Evolutionary conservation across 768 basidiomycete species (phyloP).

Genomic region (Trametes cinnabarina): DNA sequence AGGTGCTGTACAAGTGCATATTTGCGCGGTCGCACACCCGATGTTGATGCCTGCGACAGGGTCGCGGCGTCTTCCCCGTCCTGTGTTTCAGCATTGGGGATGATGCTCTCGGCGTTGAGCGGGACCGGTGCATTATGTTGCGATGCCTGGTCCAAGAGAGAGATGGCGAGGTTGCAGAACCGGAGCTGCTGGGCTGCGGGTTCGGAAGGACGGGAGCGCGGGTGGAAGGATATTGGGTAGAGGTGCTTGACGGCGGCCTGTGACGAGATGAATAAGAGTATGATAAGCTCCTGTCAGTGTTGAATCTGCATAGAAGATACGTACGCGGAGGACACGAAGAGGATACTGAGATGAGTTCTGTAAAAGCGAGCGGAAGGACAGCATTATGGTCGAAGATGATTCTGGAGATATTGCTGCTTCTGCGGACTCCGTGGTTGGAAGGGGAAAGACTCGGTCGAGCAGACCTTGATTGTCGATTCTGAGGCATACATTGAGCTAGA

Average conservation of each 20-base stretch:
- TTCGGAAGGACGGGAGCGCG: slow-evolving; percentile 59
- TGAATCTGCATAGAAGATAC: slow-evolving; percentile 24
- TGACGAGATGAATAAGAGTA: neutral
- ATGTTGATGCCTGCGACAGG: slow-evolving; percentile 30
- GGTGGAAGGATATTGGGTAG: slow-evolving; percentile 63
- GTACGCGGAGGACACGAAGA: slow-evolving; percentile 54
- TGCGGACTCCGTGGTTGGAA: slow-evolving; percentile 41
- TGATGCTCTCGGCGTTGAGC: slow-evolving; percentile 45
- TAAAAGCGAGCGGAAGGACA: slow-evolving; percentile 58
- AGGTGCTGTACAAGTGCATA: slow-evolving; percentile 81
- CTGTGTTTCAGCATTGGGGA: slow-evolving; percentile 25
- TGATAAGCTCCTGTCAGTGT: slow-evolving; percentile 3
- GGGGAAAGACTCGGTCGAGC: slow-evolving; percentile 75
- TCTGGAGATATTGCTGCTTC: slow-evolving; percentile 41
- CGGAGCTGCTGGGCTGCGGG: slow-evolving; percentile 67
- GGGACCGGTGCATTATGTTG: slow-evolving; percentile 44
- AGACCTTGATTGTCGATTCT: slow-evolving; percentile 74
- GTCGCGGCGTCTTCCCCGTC: slow-evolving; percentile 29
- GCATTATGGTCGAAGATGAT: slow-evolving; percentile 21
- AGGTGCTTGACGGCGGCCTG: slow-evolving; percentile 67
- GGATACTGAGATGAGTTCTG: slow-evolving; percentile 51
- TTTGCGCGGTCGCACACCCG: slow-evolving; percentile 37
- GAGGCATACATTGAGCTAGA: slow-evolving; percentile 15
- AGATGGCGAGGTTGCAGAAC: slow-evolving; percentile 72
- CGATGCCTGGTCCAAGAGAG: slow-evolving; percentile 71